Evolutionary conservation across 2,329 filamentous ascomycete species (phyloP).

Genomic region (Aspergillus brunneoviolaceus): DNA sequence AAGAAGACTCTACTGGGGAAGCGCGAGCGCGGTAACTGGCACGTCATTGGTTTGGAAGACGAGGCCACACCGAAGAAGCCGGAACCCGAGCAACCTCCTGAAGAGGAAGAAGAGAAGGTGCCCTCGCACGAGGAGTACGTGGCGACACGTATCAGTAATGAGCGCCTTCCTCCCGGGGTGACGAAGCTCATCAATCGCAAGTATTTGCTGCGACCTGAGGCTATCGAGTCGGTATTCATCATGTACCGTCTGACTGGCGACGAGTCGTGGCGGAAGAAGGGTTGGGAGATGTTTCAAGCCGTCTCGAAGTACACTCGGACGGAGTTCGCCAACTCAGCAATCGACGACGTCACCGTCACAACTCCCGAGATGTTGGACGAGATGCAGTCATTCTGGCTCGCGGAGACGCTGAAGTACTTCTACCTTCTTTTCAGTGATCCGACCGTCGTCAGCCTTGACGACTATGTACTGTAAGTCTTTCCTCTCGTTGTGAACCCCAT

Average conservation of each 20-base stretch:
- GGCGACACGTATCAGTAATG: constrained; percentile 39
- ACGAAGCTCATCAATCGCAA: constrained; percentile 38
- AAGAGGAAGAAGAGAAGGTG: not conserved
- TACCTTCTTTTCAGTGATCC: constrained; percentile 49
- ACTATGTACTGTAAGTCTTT: constrained; percentile 46
- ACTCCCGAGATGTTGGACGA: constrained; percentile 52
- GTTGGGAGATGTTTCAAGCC: constrained; percentile 71
- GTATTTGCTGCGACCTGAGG: constrained; percentile 61
- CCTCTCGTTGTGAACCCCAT: not conserved
- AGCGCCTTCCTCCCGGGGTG: constrained; percentile 46
- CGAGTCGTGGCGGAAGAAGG: constrained; percentile 62
- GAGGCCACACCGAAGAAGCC: not conserved
- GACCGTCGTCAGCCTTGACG: constrained; percentile 45
- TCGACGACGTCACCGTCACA: constrained; percentile 63
- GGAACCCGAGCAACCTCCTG: not conserved
- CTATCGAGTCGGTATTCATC: constrained; percentile 77
- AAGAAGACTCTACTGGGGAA: constrained; percentile 10
- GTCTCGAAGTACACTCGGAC: constrained; percentile 63
- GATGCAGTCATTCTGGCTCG: constrained; percentile 76
- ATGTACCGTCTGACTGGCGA: constrained; percentile 74
- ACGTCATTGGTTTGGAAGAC: constrained; percentile 13
- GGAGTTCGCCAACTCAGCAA: constrained; percentile 62
- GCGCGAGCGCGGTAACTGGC: constrained; percentile 22
- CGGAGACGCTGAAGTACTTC: constrained; percentile 51
- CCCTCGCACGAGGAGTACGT: constrained; percentile 44